phyloP scores from a whole-genome alignment of 2,329 filamentous ascomycete species.

The Fusarium albosuccineum region DNA sequence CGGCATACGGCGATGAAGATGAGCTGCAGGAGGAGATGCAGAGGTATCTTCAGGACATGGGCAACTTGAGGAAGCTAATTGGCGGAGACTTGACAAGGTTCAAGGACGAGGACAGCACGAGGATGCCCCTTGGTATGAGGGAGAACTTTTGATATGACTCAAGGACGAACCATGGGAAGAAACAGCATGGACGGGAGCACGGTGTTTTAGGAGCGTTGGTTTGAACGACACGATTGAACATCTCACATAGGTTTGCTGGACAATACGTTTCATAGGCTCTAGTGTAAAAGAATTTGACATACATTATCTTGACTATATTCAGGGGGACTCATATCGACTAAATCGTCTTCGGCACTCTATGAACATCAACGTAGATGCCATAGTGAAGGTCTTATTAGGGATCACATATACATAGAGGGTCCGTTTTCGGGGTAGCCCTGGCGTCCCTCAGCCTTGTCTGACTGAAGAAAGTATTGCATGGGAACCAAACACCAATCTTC shows the following conservation, averaged over 20 bases:
- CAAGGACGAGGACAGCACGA: conserved; percentile 71
- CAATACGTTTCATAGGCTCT: conserved; percentile 26
- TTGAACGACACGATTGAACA: conserved; percentile 29
- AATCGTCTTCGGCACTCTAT: no score
- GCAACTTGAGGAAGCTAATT: conserved; percentile 73
- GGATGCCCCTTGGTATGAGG: conserved; percentile 61
- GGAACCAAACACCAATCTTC: no score
- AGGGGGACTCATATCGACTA: no score
- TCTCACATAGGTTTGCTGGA: conserved; percentile 30
- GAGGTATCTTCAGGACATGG: conserved; percentile 84
- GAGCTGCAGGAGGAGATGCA: conserved; percentile 89
- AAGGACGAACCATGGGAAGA: neutral
- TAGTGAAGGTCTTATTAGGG: no score
- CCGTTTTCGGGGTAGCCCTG: no score
- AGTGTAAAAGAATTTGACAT: conserved; percentile 4
- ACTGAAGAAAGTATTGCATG: no score
- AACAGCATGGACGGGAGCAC: conserved; percentile 45
- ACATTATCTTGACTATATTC: neutral
- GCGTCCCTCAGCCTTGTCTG: no score
- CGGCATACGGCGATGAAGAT: conserved; percentile 61
- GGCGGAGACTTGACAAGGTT: conserved; percentile 82
- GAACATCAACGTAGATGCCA: no score
- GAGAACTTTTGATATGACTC: conserved; percentile 53
- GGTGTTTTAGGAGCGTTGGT: conserved; percentile 47
- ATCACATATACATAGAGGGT: no score